Evolutionary conservation across 768 basidiomycete species (phyloP), one percentile per base, ranked within the genome.

Genomic region (Chlorophyllum brunneum): DNA sequence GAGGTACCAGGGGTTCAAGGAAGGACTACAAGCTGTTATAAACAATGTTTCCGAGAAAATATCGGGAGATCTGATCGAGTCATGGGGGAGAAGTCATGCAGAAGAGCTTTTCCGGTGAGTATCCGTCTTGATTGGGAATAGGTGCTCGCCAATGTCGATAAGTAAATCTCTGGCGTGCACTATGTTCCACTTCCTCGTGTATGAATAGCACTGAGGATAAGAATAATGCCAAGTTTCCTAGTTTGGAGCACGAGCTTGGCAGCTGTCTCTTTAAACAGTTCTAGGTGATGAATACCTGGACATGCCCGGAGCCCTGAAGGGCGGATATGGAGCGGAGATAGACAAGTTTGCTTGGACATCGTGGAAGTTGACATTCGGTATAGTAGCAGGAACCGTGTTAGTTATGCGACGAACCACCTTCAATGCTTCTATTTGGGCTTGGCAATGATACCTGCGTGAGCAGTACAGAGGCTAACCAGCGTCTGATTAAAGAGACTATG

Each of bases 261-360:
- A 48, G 41, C 29, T 45, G 30, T 43, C 42, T 34, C 20, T 36
- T 44, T 26, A 22, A 24, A 15, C 42, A 15, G 33, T 15, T n/a
- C 15, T 34, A 16, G n/a, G 24, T 37, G 22, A n/a, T 29, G 10
- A 13, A 37, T 20, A 13, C 24, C 24, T 13, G n/a, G 29, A 52
- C 11, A 13, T 18, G 42, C 51, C 48, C 39, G 48, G 33, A 38
- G 46, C 42, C 50, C 43, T 48, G 44, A 55, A 56, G 20, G 42
- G 59, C 61, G 65, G 63, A 56, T 40, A 55, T 64, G 65, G 48
- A 54, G 63, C 63, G 65, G 65, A 58, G 50, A 59, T 67, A 65
- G 60, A 61, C 57, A 54, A 36, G 22, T 39, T 37, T n/a, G 43
- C 43, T 42, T 37, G 47, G 54, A 45, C 40, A 51, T 51, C 30